Evolutionary conservation across 805 yeast genomes (phyloP).

Genomic region (Grigorovia jiainica): DNA sequence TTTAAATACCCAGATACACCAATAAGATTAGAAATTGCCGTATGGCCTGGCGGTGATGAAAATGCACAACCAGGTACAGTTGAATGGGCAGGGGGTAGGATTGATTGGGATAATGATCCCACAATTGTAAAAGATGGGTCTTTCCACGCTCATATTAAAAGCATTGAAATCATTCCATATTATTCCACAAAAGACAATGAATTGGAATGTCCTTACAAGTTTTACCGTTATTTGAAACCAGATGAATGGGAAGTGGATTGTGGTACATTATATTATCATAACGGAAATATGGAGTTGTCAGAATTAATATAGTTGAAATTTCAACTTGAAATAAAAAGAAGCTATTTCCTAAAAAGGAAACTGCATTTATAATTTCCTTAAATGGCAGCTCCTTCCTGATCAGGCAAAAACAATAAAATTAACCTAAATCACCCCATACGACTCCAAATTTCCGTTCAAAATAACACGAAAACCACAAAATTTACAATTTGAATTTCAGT

Average conservation of each 20-base stretch:
- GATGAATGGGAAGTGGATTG: not conserved
- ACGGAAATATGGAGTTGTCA: not conserved
- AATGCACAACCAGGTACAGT: constrained; percentile 52
- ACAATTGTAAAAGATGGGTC: constrained; percentile 71
- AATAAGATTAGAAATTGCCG: constrained; percentile 58
- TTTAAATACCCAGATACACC: constrained; percentile 69
- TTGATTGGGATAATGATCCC: constrained; percentile 66
- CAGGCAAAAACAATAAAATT: not conserved
- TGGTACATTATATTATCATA: not conserved
- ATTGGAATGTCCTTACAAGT: not conserved
- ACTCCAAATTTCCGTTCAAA: too few species aligned
- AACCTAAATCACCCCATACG: too few species aligned
- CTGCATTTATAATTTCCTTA: not conserved
- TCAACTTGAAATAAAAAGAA: too few species aligned
- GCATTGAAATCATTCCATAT: constrained; percentile 52
- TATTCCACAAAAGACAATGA: constrained; percentile 24
- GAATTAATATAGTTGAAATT: too few species aligned
- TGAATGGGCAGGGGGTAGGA: constrained; percentile 82
- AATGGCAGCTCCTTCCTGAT: not conserved
- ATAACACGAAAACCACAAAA: not conserved
- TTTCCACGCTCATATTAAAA: constrained; percentile 53
- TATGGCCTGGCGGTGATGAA: constrained; percentile 69
- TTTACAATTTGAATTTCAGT: not conserved
- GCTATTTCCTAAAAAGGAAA: not conserved
- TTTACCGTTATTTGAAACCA: not conserved